A percentile compares a stretch with the other conserved stretches of the same genome.
phyloP scores from a whole-genome alignment of 345 rosid species.

The Populus tremula region DNA sequence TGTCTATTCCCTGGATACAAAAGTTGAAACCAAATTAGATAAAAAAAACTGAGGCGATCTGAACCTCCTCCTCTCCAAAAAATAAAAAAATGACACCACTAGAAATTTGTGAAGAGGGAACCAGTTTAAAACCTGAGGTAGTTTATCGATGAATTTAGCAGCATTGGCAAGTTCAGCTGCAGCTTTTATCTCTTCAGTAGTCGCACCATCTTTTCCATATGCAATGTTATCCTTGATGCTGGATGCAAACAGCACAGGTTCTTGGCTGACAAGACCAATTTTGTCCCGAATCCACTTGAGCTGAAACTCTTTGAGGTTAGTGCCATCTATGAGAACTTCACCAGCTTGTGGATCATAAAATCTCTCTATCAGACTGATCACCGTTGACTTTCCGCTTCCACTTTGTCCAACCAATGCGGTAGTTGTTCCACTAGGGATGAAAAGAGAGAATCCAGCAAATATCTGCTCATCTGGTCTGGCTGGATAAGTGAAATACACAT shows the following conservation, averaged over 20 bases:
- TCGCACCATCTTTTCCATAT: conserved; percentile 31
- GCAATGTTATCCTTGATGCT: conserved; percentile 47
- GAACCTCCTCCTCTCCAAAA: background rate
- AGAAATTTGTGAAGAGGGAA: background rate
- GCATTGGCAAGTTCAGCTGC: conserved; percentile 43
- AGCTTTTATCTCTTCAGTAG: conserved; percentile 35
- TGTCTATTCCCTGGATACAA: conserved; percentile 10
- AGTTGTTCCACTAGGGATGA: conserved; percentile 32
- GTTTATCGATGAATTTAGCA: conserved; percentile 25
- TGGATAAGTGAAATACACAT: conserved; percentile 45
- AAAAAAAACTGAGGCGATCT: background rate
- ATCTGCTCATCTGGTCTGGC: conserved; percentile 45
- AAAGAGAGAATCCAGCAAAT: conserved; percentile 44
- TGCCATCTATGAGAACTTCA: conserved; percentile 44
- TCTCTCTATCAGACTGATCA: conserved; percentile 37
- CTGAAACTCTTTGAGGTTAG: conserved; percentile 38
- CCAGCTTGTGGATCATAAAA: conserved; percentile 50
- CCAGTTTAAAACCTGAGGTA: conserved; percentile 14
- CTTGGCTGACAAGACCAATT: conserved; percentile 50
- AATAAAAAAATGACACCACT: background rate
- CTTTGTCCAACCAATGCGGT: conserved; percentile 54
- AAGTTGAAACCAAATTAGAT: background rate
- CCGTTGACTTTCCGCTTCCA: conserved; percentile 58
- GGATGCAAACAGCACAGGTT: conserved; percentile 40
- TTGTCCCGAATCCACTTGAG: conserved; percentile 49